phyloP scores from a whole-genome alignment of 83 land plant species.

The Picea abies region DNA sequence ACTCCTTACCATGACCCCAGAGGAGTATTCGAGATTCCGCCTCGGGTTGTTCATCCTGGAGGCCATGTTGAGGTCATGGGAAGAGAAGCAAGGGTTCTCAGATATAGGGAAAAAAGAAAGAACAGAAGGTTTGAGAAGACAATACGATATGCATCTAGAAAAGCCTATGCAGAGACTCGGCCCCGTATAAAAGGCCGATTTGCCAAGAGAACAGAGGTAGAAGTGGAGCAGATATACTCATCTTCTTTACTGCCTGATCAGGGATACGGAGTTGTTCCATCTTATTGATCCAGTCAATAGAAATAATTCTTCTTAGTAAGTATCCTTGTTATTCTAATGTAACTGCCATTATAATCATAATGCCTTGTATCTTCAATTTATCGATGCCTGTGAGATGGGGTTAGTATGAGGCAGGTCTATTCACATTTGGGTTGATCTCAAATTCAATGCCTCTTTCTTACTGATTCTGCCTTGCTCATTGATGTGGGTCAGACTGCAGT shows the following conservation, averaged over 20 bases:
- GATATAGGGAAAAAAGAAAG: slow-evolving; percentile 87
- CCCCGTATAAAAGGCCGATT: slow-evolving; percentile 86
- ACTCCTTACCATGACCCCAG: slow-evolving; percentile 15
- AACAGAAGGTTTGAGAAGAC: slow-evolving; percentile 89
- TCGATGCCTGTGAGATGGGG: not conserved
- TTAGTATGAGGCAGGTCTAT: not conserved
- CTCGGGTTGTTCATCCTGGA: slow-evolving; percentile 4
- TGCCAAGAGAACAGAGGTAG: slow-evolving; percentile 64
- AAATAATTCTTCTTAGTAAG: not conserved
- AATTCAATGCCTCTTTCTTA: too few species aligned
- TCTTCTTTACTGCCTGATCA: slow-evolving; percentile 22
- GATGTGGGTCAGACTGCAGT: too few species aligned
- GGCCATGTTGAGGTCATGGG: slow-evolving; percentile 27
- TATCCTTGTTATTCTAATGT: slow-evolving; percentile 2
- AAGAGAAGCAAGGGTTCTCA: slow-evolving; percentile 79
- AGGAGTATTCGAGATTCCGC: slow-evolving; percentile 12
- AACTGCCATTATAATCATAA: not conserved
- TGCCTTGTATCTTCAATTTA: slow-evolving; percentile 3
- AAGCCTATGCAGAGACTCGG: slow-evolving; percentile 89
- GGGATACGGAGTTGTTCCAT: slow-evolving; percentile 46
- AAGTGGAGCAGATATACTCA: slow-evolving; percentile 42
- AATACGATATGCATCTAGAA: slow-evolving; percentile 81
- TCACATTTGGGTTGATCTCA: too few species aligned
- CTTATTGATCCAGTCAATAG: slow-evolving; percentile 25
- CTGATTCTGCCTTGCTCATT: too few species aligned